phyloP scores from a whole-genome alignment of 441 rosid species.

The Erodium texanum region DNA sequence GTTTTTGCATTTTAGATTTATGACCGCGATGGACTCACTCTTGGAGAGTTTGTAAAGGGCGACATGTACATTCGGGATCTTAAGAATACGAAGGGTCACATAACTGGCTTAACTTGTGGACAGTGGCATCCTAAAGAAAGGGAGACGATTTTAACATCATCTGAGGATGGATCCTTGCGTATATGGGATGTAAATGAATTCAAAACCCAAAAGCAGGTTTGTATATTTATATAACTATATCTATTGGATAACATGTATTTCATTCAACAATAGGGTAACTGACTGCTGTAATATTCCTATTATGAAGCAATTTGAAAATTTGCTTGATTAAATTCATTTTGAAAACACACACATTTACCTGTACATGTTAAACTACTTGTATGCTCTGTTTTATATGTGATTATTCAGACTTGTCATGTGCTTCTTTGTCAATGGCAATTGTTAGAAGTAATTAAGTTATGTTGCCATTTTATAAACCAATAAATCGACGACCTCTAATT shows the following conservation, averaged over 20 bases:
- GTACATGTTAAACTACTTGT: not conserved
- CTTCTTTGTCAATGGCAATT: not conserved
- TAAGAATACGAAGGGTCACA: conserved; percentile 94
- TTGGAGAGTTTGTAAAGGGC: conserved; percentile 92
- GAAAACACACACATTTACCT: not conserved
- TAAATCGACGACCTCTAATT: not conserved
- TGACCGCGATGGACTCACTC: conserved; percentile 91
- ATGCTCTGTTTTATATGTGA: not conserved
- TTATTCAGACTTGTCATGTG: not conserved
- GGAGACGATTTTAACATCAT: conserved; percentile 86
- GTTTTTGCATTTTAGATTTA: conserved; percentile 47
- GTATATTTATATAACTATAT: not conserved
- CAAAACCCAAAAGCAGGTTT: conserved; percentile 87
- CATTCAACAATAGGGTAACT: not conserved
- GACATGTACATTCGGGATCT: conserved; percentile 97
- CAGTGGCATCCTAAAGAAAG: conserved; percentile 87
- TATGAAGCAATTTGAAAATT: not conserved
- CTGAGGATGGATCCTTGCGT: conserved; percentile 94
- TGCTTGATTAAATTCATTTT: not conserved
- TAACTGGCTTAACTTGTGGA: conserved; percentile 86
- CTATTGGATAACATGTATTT: not conserved
- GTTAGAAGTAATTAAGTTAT: not conserved
- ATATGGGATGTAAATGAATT: conserved; percentile 97
- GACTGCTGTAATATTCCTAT: not conserved
- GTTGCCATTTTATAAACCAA: not conserved